Percentiles rank a stretch among this genome's conserved stretches.
Conservation (phyloP, 1,284 basidiomycete species). For the Boletus sp. region DNA sequence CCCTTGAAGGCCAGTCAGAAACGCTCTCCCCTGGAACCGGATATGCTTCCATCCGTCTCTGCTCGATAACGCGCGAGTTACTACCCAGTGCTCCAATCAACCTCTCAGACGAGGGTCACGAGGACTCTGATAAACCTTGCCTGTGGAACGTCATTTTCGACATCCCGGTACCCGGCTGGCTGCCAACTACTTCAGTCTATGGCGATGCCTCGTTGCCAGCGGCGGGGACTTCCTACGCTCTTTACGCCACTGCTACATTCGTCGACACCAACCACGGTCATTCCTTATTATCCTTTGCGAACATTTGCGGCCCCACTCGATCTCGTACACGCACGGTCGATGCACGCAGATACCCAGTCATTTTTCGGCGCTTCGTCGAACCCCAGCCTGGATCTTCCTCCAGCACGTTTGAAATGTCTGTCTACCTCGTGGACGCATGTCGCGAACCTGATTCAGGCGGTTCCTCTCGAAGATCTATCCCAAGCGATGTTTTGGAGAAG, state of each 20-base stretch:
- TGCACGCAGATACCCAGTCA: conserved; percentile 37
- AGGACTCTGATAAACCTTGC: conserved; percentile 50
- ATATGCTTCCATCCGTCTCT: conserved; percentile 62
- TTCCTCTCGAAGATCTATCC: conserved; percentile 35
- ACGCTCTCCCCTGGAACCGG: conserved; percentile 52
- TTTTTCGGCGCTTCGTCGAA: conserved; percentile 45
- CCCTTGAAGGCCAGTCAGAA: conserved; percentile 76
- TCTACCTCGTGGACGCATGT: conserved; percentile 28
- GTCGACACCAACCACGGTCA: conserved; percentile 40
- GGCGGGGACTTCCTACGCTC: conserved; percentile 58
- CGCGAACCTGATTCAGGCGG: conserved; percentile 9
- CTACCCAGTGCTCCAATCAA: conserved; percentile 49
- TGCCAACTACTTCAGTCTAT: conserved; percentile 54
- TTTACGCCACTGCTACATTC: conserved; percentile 64
- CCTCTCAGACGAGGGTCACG: conserved; percentile 57
- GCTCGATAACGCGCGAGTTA: conserved; percentile 61
- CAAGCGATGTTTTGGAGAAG: conserved; percentile 51
- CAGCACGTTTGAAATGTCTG: conserved; percentile 21
- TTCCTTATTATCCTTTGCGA: conserved; percentile 41
- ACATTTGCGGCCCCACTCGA: conserved; percentile 47
- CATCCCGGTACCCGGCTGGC: conserved; percentile 72
- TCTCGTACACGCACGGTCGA: conserved; percentile 37
- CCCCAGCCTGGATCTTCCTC: conserved; percentile 33
- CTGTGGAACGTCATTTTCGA: conserved; percentile 71
- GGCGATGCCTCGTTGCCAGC: conserved; percentile 39